These are phyloP conservation scores for Cerrena zonata DNA, from an alignment of 1,284 basidiomycete genomes.

Conservation along the genomic window DNA sequence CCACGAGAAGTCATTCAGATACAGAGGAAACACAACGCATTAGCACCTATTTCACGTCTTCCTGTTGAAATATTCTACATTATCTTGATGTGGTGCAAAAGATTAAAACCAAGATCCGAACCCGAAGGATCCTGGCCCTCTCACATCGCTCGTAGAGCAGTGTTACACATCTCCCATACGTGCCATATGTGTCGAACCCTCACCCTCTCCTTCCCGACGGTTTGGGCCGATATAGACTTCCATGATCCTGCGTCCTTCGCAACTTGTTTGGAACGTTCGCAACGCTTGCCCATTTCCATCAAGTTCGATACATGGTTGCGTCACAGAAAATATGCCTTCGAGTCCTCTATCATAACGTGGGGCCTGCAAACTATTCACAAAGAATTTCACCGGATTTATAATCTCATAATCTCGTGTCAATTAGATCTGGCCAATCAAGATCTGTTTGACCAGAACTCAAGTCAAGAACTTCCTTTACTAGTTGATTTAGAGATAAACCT, in stretches of 20 bases:
- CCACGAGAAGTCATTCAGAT: neutral
- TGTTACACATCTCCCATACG: neutral
- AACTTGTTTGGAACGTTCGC: neutral
- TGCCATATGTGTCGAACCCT: neutral
- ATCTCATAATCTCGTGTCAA: neutral
- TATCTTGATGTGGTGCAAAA: neutral
- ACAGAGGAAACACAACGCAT: neutral
- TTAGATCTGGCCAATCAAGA: neutral
- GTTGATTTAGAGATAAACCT: neutral
- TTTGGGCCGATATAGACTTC: neutral
- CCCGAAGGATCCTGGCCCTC: too few species aligned
- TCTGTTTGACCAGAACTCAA: neutral
- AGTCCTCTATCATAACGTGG: too few species aligned
- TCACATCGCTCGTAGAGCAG: neutral
- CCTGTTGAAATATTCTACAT: neutral
- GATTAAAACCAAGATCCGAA: neutral
- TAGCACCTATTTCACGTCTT: neutral
- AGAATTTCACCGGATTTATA: too few species aligned
- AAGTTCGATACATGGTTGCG: too few species aligned
- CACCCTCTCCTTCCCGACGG: neutral
- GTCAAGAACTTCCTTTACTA: neutral
- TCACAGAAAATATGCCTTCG: too few species aligned
- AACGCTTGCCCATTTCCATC: neutral
- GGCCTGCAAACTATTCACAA: too few species aligned
- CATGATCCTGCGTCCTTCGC: neutral